Evolutionary conservation across 2,329 filamentous ascomycete genomes (phyloP), one percentile per base, ranked within the genome.

Genomic region (Cryphonectria parasitica): DNA sequence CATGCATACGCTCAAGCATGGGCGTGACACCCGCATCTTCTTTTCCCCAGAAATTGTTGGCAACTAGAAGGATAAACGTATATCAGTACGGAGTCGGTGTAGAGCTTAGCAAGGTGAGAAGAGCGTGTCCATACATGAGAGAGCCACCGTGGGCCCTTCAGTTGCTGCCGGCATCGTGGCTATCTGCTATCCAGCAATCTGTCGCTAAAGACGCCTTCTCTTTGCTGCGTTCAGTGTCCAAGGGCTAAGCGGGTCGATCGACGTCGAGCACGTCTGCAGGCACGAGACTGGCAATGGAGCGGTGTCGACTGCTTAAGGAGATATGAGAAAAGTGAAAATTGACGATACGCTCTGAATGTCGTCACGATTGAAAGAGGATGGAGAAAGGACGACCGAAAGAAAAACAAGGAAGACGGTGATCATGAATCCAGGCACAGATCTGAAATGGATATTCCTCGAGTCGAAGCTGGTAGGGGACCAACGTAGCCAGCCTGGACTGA

Each of bases 1-100:
- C 91, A 78, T 94, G 91, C 94, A 99, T 97, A 78, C 96, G 95
- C 80, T 95, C 93, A 41, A 99, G 87, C 78, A 99, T 89, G 71
- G 96, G 97, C 62, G 87, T 87, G 78, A 99, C 95, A 79, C 96
- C 97, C 66, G 95, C 96, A 86, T 99, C 96, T 80, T 98, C 95
- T 86, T 97, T 98, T 74, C 96, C 96, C 96, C 96, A 99, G 82
- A 99, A 99, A 81, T 99, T 99, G 84, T 99, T 99, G 77, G 96
- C 95, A 84, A 99, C 95, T 95, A 75, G 11, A 67, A 60, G 64
- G n/a, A 62, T 34, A 56, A 25, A 36, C n/a, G 11, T 28, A 31
- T 58, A 52, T 71, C 61, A 72, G 69, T 70, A 61, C 43, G 25
- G n/a, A 25, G 25, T n/a, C 19, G 19, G 45, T 25, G n/a, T 64